These are phyloP conservation scores for Russula olivacea DNA, from an alignment of 768 basidiomycete genomes.

Conservation along the genomic window DNA sequence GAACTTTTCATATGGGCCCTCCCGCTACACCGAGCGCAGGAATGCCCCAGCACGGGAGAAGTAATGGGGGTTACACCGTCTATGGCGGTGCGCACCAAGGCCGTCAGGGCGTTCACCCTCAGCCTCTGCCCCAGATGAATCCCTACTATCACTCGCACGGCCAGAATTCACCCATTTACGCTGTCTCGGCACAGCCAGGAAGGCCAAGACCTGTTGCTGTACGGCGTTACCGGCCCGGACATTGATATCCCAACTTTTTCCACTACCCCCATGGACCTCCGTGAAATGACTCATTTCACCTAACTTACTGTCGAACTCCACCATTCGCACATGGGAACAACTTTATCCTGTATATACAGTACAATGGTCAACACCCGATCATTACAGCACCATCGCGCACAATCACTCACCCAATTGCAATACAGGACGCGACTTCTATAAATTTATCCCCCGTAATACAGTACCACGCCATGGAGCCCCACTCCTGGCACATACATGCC, in stretches of 20 bases:
- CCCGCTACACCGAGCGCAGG: conserved; percentile 17
- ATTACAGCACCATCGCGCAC: not conserved
- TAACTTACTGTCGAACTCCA: no score
- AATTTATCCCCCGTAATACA: not conserved
- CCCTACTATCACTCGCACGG: not conserved
- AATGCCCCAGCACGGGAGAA: not conserved
- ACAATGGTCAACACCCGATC: not conserved
- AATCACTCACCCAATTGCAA: not conserved
- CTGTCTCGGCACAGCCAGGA: not conserved
- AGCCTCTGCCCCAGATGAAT: not conserved
- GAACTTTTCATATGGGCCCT: conserved; percentile 8
- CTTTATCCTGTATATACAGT: not conserved
- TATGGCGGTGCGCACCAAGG: not conserved
- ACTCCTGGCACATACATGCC: not conserved
- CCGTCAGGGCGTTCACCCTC: not conserved
- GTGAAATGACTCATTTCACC: not conserved
- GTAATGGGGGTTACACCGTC: conserved; percentile 4
- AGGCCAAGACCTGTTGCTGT: not conserved
- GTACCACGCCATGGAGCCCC: not conserved
- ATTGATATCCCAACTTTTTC: not conserved
- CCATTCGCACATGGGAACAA: not conserved
- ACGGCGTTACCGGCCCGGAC: conserved; percentile 4
- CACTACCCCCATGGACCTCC: no score
- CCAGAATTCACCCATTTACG: not conserved
- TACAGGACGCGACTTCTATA: not conserved